A percentile compares a stretch with the other conserved stretches of the same genome.
Evolutionary conservation across 1,139 yeast species (phyloP).

Genomic region (Sugiyamaella novakii): DNA sequence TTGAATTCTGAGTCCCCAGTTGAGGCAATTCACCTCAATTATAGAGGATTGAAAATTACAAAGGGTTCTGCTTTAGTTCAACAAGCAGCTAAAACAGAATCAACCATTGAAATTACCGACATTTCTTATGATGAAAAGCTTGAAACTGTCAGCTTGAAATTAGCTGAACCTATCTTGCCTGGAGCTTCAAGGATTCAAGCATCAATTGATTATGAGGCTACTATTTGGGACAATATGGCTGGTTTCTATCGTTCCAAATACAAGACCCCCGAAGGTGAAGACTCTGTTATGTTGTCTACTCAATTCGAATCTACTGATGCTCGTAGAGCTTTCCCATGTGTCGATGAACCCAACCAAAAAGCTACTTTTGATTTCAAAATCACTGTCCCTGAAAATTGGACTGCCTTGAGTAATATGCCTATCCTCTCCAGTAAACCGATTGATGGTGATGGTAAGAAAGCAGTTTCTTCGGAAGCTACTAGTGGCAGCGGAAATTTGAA

Average conservation of each 20-base stretch:
- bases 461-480: slow-evolving; percentile 18
- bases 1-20: slow-evolving; percentile 45
- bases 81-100: slow-evolving; percentile 27
- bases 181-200: slow-evolving; percentile 38
- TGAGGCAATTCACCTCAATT: slow-evolving; percentile 38
- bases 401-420: slow-evolving; percentile 75
- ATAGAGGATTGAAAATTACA: slow-evolving; percentile 38
- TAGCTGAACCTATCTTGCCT: slow-evolving; percentile 32
- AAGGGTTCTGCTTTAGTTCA: slow-evolving; percentile 23
- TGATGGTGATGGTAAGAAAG: slow-evolving; percentile 48
- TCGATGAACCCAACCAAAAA: slow-evolving; percentile 84
- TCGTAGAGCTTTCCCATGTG: slow-evolving; percentile 87
- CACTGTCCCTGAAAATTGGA: slow-evolving; percentile 59
- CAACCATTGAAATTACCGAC: slow-evolving; percentile 21
- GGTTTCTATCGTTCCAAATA: slow-evolving; percentile 83
- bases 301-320: slow-evolving; percentile 92
- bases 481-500: slow-evolving; percentile 33
- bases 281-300: slow-evolving; percentile 72
- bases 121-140: slow-evolving; percentile 25
- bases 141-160: slow-evolving; percentile 19
- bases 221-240: slow-evolving; percentile 69
- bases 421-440: slow-evolving; percentile 53
- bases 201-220: slow-evolving; percentile 50
- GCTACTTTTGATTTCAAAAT: slow-evolving; percentile 73
- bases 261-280: slow-evolving; percentile 51